Evolutionary conservation across 768 basidiomycete species (phyloP), one percentile per base, ranked within the genome.

Genomic region (Tricholoma terreum): DNA sequence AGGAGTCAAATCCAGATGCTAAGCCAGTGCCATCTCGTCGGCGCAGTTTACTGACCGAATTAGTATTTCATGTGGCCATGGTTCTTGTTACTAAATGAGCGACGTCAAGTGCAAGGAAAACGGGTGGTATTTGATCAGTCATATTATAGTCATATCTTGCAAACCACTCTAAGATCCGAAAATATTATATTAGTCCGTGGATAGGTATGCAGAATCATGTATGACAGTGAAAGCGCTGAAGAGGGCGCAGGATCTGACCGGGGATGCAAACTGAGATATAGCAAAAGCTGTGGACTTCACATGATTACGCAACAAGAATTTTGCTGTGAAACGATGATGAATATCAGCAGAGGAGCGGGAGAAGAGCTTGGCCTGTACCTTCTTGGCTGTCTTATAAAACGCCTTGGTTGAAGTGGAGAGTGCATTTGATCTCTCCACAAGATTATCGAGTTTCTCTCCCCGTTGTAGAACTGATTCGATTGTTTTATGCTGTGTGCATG

Each of bases 341-440:
- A 36, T 35, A 56, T 67, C 55, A 65, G 60, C 46, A 38, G 24
- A n/a, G 6, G 35, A 35, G 21, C 17, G 58, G 21, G 54, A 22
- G 15, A 46, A 57, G 49, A 30, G 52, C 27, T 4, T 45, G 22
- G 11, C n/a, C 19, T 81, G 52, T 55, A 94, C 95, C 89, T 95
- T 96, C 89, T 98, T 98, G 2, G 96, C 94, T 7, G 95, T 97
- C 88, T 98, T 97, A 80, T 98, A 98, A 71, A 99, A 99, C 89
- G 92, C 90, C 85, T 98, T 98, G 75, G 86, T 92, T 75, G 94
- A 92, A 14, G 84, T 77, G 36, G 93, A 92, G 55, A 98, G 74
- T 33, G 89, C 87, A 67, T 91, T 87, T 55, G 94, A 97, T 36
- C 95, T 84, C 66, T 98, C 95, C 11, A 98, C 96, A 8, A 98